phyloP scores from a whole-genome alignment of 2,329 filamentous ascomycete species.

The Diaporthe vexans region DNA sequence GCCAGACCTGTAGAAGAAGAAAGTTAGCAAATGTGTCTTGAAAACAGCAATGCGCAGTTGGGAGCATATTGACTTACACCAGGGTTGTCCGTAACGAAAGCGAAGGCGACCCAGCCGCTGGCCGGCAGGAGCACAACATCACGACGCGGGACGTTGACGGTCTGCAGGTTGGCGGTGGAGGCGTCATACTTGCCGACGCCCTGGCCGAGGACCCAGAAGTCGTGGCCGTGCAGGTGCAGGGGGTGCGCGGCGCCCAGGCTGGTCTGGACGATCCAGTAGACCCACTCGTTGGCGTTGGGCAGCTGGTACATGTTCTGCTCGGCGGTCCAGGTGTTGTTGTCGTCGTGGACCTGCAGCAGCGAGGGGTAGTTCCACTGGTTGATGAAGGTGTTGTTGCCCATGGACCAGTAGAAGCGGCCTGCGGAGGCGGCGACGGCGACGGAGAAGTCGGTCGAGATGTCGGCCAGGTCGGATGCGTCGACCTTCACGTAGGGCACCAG shows the following conservation, averaged over 20 bases:
- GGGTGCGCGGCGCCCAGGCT: conserved; percentile 52
- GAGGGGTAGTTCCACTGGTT: conserved; percentile 64
- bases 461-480: conserved; percentile 54
- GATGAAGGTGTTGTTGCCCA: conserved; percentile 61
- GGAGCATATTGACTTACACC: too few species aligned
- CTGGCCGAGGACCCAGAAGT: conserved; percentile 55
- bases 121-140: conserved; percentile 62
- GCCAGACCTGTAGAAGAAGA: conserved; percentile 45
- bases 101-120: conserved; percentile 62
- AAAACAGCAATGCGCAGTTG: too few species aligned
- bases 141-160: conserved; percentile 61
- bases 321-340: conserved; percentile 46
- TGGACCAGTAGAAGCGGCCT: conserved; percentile 61
- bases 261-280: conserved; percentile 52
- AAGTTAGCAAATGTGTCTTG: too few species aligned
- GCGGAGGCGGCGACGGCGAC: conserved; percentile 49
- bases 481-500: conserved; percentile 47
- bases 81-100: conserved; percentile 66
- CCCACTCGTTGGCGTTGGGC: conserved; percentile 49
- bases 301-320: conserved; percentile 50
- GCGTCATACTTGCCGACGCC: conserved; percentile 49
- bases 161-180: conserved; percentile 49
- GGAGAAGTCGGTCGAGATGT: conserved; percentile 51
- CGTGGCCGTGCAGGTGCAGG: conserved; percentile 61
- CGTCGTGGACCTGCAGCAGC: conserved; percentile 49